Evolutionary conservation across 352 stramenopile species (phyloP).

Genomic region (Phytophthora uliginosa): DNA sequence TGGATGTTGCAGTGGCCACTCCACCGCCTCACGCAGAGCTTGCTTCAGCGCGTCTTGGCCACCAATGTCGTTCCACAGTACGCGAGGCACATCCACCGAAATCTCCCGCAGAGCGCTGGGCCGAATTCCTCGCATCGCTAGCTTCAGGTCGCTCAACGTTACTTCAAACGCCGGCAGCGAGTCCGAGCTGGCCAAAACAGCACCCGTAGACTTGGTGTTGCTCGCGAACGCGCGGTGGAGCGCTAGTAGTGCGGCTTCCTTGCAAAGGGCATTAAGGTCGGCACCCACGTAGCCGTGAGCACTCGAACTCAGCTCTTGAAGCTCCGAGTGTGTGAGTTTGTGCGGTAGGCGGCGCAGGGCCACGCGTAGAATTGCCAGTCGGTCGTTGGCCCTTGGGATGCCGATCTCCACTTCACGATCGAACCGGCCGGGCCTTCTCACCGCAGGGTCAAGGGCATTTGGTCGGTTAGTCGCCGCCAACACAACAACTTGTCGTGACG

Average conservation of each 20-base stretch:
- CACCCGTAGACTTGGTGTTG: slow-evolving; percentile 21
- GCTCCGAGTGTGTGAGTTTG: slow-evolving; percentile 76
- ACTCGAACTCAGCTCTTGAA: slow-evolving; percentile 93
- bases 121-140: slow-evolving; percentile 93
- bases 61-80: slow-evolving; percentile 98
- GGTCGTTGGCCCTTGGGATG: slow-evolving; percentile 94
- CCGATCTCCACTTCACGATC: slow-evolving; percentile 98
- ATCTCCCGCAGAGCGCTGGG: slow-evolving; percentile 98
- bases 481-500: slow-evolving; percentile 72
- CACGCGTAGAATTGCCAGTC: slow-evolving; percentile 95
- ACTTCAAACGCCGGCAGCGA: slow-evolving; percentile 59
- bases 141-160: slow-evolving; percentile 89
- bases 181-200: slow-evolving; percentile 18
- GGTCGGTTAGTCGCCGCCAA: slow-evolving; percentile 88
- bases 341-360: slow-evolving; percentile 92
- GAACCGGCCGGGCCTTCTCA: slow-evolving; percentile 96
- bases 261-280: slow-evolving; percentile 80
- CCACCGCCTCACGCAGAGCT: slow-evolving; percentile 98
- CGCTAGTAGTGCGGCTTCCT: slow-evolving; percentile 79
- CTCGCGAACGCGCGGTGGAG: slow-evolving; percentile 59
- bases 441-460: slow-evolving; percentile 93
- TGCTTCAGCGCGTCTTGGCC: slow-evolving; percentile 98
- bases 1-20: slow-evolving; percentile 98
- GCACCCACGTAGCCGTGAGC: slow-evolving; percentile 97
- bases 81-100: slow-evolving; percentile 97